Base-by-base conservation (phyloP, 345 rosid genomes). In the Geranium brycei region DNA sequence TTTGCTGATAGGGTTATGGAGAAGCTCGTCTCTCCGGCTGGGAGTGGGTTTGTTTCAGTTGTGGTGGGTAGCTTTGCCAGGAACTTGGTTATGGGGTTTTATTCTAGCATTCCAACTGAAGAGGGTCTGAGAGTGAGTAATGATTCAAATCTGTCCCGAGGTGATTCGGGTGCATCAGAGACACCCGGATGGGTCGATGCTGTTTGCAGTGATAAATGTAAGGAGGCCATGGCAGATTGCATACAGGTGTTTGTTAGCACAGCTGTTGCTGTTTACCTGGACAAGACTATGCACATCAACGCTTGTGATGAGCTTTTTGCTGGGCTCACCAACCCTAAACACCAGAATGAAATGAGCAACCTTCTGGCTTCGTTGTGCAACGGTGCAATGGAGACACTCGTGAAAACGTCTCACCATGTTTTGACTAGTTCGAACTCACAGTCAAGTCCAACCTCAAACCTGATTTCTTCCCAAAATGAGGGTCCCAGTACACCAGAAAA, bases 31-130 rank as follows among this genome's bases (percentile, higher is more conserved):
- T 87, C 99, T 0, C 60, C 76, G 4, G 72, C 86, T 15, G 99
- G 95, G 38, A 64, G 87, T 61, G 99, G 97, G 3, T 91, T 95
- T 76, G 80, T 84, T 56, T 95, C 99, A 0, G 86, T 79, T 28
- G 80, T 95, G 28, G 85, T 84, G 17, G 96, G 96, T 77, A 95
- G 96, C 73, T 88, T 95, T 74, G 96, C 99, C 1, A 83, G 78
- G 82, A 95, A 88, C 82, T 76, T 95, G 69, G 93, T 88, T 56
- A 67, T 88, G 80, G 99, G 95, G 0, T 87, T 85, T 70, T 82
- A 81, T 78, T 72, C 91, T 0, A 64, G 53, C 32, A 76, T 74
- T 62, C 73, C 59, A 31, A 65, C 76, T 5, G 69, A n/a, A 23
- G 19, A 68, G 53, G 75, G 70, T 11, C 63, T 32, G 23, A 60